phyloP scores from a whole-genome alignment of 2,329 filamentous ascomycete genomes.

The Pseudonectria buxi region DNA sequence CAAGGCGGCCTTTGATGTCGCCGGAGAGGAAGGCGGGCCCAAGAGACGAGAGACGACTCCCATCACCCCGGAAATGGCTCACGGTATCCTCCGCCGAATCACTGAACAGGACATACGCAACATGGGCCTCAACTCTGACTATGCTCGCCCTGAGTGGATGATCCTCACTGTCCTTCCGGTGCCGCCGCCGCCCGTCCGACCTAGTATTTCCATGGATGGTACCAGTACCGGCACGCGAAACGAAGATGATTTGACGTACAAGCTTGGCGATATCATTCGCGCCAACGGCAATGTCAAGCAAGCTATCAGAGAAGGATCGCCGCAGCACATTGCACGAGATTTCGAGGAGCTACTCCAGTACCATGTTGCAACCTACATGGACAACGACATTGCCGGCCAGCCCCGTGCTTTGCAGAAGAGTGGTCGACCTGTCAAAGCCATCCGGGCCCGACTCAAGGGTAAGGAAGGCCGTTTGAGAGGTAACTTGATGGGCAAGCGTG shows the following conservation, averaged over 20 bases:
- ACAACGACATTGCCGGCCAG: constrained; percentile 95
- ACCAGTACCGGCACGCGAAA: constrained; percentile 87
- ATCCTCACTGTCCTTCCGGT: constrained; percentile 91
- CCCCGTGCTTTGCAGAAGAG: constrained; percentile 96
- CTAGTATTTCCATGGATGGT: constrained; percentile 95
- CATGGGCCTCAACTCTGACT: constrained; percentile 89
- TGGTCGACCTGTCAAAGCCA: constrained; percentile 91
- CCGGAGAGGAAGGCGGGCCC: constrained; percentile 56
- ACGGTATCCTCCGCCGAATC: constrained; percentile 82
- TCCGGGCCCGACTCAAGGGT: constrained; percentile 94
- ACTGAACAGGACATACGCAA: constrained; percentile 72
- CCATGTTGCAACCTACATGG: constrained; percentile 98
- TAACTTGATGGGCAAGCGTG: constrained; percentile 99
- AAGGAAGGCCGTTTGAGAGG: constrained; percentile 97
- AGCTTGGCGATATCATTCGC: constrained; percentile 95
- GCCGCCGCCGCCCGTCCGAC: constrained; percentile 88
- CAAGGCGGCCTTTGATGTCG: constrained; percentile 63
- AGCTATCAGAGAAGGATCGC: constrained; percentile 84
- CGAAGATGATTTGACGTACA: constrained; percentile 99
- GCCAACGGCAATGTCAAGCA: constrained; percentile 93
- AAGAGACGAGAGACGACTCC: constrained; percentile 70
- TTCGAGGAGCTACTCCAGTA: constrained; percentile 92
- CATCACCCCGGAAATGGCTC: constrained; percentile 77
- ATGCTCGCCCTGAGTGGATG: constrained; percentile 98
- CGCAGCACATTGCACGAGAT: constrained; percentile 82